phyloP scores from a whole-genome alignment of 1,284 basidiomycete species.

The Anthracocystis setariae region DNA sequence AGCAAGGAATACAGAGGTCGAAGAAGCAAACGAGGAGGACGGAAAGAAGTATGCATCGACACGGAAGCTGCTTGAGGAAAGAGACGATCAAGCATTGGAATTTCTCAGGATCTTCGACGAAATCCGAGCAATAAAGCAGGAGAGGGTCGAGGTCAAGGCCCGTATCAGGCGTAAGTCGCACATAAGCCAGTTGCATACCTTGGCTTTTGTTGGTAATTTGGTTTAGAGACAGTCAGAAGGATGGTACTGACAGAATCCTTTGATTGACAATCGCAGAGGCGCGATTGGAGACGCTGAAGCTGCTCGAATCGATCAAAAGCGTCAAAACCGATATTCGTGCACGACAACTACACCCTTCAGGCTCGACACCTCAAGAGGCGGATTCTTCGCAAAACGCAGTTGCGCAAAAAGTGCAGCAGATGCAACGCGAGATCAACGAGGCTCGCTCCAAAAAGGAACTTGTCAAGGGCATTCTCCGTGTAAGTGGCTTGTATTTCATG shows the following conservation, averaged over 20 bases:
- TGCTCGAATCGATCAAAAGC: constrained; percentile 33
- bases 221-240: background rate
- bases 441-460: constrained; percentile 46
- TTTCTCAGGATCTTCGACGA: constrained; percentile 39
- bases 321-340: constrained; percentile 39
- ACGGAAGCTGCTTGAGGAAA: constrained; percentile 33
- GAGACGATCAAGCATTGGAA: constrained; percentile 46
- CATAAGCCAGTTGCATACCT: background rate
- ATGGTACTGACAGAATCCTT: background rate
- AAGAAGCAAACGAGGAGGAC: background rate
- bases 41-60: constrained; percentile 31
- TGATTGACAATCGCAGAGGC: constrained; percentile 7
- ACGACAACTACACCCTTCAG: constrained; percentile 26
- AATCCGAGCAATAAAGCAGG: constrained; percentile 19
- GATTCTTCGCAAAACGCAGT: constrained; percentile 34
- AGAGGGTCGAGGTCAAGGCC: constrained; percentile 26
- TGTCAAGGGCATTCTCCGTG: constrained; percentile 45
- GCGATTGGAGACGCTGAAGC: constrained; percentile 29
- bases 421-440: constrained; percentile 42
- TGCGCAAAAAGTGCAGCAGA: constrained; percentile 32
- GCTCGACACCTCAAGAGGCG: constrained; percentile 12
- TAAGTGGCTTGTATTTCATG: constrained; percentile 18
- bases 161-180: constrained; percentile 28
- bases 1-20: constrained; percentile 4
- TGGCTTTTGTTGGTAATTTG: background rate